Base-by-base conservation (phyloP, 202 grass and related monocot genomes). In the Panicum hallii region DNA sequence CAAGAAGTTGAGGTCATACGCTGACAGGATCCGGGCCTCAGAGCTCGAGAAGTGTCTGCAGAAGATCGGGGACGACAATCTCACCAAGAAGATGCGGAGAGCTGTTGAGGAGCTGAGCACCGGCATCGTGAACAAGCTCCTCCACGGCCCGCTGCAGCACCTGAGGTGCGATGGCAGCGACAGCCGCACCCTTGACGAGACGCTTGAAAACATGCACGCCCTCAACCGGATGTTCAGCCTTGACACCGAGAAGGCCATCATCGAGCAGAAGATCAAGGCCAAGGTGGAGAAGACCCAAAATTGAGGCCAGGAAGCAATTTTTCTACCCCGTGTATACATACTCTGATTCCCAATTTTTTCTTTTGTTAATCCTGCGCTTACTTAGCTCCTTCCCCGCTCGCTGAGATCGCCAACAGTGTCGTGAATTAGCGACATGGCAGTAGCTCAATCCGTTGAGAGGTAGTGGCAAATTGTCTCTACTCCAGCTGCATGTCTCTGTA, bases 221-320 rank as follows among this genome's bases (percentile, higher is more conserved):
- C 82, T 97, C 48, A 97, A 97, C 74, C 77, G 94, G 56, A 97
- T 97, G 94, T 97, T 97, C 83, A 90, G 85, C 81, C 89, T 93
- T 0, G 84, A 97, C 70, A 93, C 91, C 0, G 91, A 97, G 82
- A 93, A 97, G 86, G 89, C 83, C 0, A 85, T 97, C 42, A 72
- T 97, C 1, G 91, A 97, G 84, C 86, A 91, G 83, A 97, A 97
- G 82, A 91, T 97, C 86, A 97, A 93, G 69, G 94, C 94, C 0
- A 97, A 97, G 91, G 94, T 93, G 72, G 94, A 97, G 84, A 97
- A 97, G 74, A 82, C 78, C 74, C 91, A 97, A 88, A 89, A 44
- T 57, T 97, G 86, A 97, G 74, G 57, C 44, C 23, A 68, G 26
- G 26, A 78, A 34, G 14, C 58, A 73, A 30, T 36, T 79, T 79